Conservation (phyloP, 441 rosid genomes). For the Macaranga tanarius region DNA sequence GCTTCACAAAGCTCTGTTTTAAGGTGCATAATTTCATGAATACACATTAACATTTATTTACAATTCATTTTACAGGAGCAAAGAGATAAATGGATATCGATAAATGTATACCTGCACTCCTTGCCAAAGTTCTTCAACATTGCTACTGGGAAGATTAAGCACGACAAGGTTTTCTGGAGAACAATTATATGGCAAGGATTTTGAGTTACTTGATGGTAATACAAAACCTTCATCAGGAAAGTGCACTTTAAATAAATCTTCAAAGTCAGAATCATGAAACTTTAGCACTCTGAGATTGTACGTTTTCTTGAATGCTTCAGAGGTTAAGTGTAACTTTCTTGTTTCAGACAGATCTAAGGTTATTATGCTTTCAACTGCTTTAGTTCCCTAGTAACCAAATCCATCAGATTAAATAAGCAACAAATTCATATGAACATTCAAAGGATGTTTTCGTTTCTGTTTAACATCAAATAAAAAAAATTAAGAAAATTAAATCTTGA, state of each 20-base stretch:
- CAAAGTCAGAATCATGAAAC: neutral
- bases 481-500: neutral
- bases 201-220: constrained; percentile 18
- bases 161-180: constrained; percentile 18
- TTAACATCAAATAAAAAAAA: too few species aligned
- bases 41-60: too few species aligned
- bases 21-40: too few species aligned
- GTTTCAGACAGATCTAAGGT: constrained; percentile 4
- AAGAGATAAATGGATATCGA: neutral
- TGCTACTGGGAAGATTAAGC: constrained; percentile 26
- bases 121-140: constrained; percentile 22
- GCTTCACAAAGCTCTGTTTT: constrained; percentile 10
- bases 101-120: constrained; percentile 18
- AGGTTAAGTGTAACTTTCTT: constrained; percentile 6
- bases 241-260: neutral
- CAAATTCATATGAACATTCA: neutral
- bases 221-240: neutral
- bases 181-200: constrained; percentile 19
- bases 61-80: neutral
- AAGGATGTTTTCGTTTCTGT: neutral
- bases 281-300: constrained; percentile 19
- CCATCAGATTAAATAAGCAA: neutral
- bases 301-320: constrained; percentile 10
- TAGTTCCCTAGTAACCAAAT: neutral
- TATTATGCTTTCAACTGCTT: constrained; percentile 17